Evolutionary conservation across 2,329 filamentous ascomycete genomes (phyloP).

Genomic region (Cladobotryum mycophilum): DNA sequence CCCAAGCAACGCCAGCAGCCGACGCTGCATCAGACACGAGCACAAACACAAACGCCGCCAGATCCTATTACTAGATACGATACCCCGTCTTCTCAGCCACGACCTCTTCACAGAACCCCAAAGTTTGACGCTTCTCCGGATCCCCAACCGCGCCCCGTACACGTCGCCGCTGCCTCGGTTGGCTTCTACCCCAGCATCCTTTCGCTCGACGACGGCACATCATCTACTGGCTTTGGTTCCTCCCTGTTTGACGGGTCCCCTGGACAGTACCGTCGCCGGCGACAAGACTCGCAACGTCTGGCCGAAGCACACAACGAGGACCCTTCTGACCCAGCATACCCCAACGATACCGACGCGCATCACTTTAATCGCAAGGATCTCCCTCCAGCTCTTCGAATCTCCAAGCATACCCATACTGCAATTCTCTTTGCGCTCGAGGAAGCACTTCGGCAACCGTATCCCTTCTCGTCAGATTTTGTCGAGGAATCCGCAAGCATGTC

Average conservation of each 20-base stretch:
- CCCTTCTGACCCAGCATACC: constrained; percentile 25
- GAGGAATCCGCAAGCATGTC: constrained; percentile 94
- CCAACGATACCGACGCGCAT: constrained; percentile 14
- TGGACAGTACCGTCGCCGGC: constrained; percentile 22
- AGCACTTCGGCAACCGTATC: constrained; percentile 72
- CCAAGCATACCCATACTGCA: constrained; percentile 77
- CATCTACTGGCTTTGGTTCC: constrained; percentile 33
- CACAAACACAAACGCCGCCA: constrained; percentile 21
- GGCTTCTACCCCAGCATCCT: constrained; percentile 40
- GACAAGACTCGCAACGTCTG: constrained; percentile 42
- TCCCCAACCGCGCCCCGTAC: constrained; percentile 37
- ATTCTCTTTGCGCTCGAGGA: constrained; percentile 91
- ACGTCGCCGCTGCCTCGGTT: constrained; percentile 42
- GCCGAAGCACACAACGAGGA: constrained; percentile 40
- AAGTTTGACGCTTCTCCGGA: constrained; percentile 41
- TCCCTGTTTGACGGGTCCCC: constrained; percentile 22
- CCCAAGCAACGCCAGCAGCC: constrained; percentile 41
- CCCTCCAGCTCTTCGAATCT: constrained; percentile 56
- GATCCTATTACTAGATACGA: constrained; percentile 35
- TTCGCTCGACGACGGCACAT: constrained; percentile 14
- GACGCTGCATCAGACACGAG: constrained; percentile 10
- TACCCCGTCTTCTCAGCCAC: constrained; percentile 41
- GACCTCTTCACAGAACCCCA: constrained; percentile 45
- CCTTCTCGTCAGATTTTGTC: constrained; percentile 74
- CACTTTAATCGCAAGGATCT: constrained; percentile 27